phyloP scores from a whole-genome alignment of 176 grass and related monocot genomes.

The Triticum urartu region DNA sequence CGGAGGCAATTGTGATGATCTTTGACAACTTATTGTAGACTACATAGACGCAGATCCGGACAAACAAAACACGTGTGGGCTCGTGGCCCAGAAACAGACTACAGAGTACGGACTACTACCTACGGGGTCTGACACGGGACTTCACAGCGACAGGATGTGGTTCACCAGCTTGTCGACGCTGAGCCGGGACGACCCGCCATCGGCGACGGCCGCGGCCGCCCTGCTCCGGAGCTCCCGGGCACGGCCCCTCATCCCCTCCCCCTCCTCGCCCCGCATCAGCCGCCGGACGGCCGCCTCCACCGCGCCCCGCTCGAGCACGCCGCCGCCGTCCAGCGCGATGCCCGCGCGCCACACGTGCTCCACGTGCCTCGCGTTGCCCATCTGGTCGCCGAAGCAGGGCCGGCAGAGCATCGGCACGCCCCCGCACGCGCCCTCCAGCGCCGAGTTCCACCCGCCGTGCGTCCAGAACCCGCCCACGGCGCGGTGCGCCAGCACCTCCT shows the following conservation, averaged over 20 bases:
- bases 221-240: background rate
- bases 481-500: background rate
- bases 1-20: no score
- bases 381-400: background rate
- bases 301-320: background rate
- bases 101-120: no score
- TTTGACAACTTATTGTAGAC: no score
- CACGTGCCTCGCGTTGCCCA: background rate
- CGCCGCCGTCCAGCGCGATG: background rate
- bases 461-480: background rate
- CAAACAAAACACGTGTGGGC: no score
- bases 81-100: no score
- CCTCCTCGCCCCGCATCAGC: constrained; percentile 16
- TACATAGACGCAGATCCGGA: no score
- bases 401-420: background rate
- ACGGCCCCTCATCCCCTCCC: background rate
- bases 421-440: background rate
- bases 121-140: no score
- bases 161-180: constrained; percentile 20
- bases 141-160: constrained; percentile 10
- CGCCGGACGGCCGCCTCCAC: background rate
- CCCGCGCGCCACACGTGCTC: background rate
- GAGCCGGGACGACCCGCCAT: background rate
- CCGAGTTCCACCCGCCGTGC: background rate
- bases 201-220: background rate